Conservation (phyloP, 192 early-diverging fungal genomes). For the Mortierella hygrophila region DNA sequence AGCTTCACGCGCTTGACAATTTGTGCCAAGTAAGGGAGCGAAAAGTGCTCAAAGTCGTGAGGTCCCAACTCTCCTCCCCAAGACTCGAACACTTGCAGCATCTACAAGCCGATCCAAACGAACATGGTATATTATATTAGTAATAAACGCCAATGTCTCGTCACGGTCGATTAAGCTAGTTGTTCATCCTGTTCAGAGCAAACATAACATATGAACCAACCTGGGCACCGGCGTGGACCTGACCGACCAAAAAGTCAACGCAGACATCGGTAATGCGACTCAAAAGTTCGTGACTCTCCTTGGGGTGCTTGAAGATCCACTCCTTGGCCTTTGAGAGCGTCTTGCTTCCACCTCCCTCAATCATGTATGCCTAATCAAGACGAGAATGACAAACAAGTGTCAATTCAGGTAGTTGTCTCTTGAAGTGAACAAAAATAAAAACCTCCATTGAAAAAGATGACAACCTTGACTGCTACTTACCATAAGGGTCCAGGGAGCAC, state of each 20-base stretch:
- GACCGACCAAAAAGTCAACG: slow-evolving; percentile 89
- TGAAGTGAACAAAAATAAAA: neutral
- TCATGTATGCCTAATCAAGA: slow-evolving; percentile 85
- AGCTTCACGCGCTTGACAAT: slow-evolving; percentile 86
- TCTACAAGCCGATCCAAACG: slow-evolving; percentile 56
- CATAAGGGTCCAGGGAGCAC: slow-evolving; percentile 98
- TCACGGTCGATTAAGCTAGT: neutral
- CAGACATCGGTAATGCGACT: slow-evolving; percentile 85
- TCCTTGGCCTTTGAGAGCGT: slow-evolving; percentile 90
- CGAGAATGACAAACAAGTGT: neutral
- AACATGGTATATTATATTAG: neutral
- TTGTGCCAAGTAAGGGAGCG: slow-evolving; percentile 89
- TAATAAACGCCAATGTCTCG: neutral
- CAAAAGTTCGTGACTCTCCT: slow-evolving; percentile 83
- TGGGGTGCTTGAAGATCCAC: slow-evolving; percentile 88
- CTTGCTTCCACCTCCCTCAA: slow-evolving; percentile 97
- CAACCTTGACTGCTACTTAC: neutral
- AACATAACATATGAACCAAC: slow-evolving; percentile 52
- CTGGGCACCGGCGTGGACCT: slow-evolving; percentile 97
- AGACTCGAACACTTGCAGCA: slow-evolving; percentile 97
- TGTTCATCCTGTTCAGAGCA: neutral
- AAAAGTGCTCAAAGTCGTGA: slow-evolving; percentile 83
- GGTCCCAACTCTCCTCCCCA: slow-evolving; percentile 95
- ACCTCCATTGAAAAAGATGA: no score
- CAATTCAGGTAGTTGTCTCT: neutral